Base-by-base conservation (phyloP, 2,329 filamentous ascomycete species). In the Volutella citrinella region DNA sequence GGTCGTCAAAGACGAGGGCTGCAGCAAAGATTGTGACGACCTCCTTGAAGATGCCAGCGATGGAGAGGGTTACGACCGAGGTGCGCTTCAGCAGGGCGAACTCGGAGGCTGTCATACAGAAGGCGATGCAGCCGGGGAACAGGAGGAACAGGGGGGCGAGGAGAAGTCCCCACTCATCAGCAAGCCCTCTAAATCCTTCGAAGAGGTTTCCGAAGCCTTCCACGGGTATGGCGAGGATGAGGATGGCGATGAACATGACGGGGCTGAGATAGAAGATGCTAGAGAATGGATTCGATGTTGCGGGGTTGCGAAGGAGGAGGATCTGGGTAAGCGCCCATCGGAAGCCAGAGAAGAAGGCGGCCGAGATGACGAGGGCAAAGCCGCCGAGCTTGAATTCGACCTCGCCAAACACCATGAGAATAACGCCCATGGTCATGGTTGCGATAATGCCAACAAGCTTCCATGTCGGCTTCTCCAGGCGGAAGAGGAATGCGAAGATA, bases 271-370 rank as follows among this genome's bases (percentile, higher is more conserved):
- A 96, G 67, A 97, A 96, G 48, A 98, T 95, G 51, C 87, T 94
- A 11, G 88, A 91, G 62, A 98, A 97, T 0, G 93, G 93, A 55
- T 98, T 98, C 27, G 87, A 87, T 0, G 93, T 98, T 14, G 93
- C 90, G 2, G 90, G 89, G 62, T 96, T 95, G 49, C 90, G 84
- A 18, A 97, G 78, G 7, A 98, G 78, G 5, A 98, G 78, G 40
- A 98, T 95, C 59, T 98, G 93, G 0, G 93, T 97, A n/a, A 98
- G 69, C n/a, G 80, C 87, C 93, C 93, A 98, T 51, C 93, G 84
- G 68, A 98, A 95, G 34, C 93, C 93, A 3, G 89, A 95, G 59
- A 95, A 95, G 65, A 95, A 93, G 32, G 89, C 87, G 10, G 93
- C 90, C 0, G 84, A 82, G 61, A 98, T 97, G 65, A 97, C 86